Evolutionary conservation across 257 asterid genomes (phyloP).

Genomic region (Voacanga thouarsii): DNA sequence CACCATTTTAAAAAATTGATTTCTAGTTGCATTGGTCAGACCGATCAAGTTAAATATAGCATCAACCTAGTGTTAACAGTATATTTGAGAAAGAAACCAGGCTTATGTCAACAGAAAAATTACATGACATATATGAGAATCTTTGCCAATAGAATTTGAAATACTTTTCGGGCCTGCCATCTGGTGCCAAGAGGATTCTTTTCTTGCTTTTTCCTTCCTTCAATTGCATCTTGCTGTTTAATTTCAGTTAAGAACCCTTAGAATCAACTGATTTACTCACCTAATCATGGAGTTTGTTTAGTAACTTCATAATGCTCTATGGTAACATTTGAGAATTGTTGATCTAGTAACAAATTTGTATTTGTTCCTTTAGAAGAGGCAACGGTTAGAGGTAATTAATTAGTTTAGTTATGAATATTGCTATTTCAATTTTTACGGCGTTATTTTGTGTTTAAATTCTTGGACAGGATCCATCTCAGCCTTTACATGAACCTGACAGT

Average conservation of each 20-base stretch:
- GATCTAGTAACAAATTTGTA: no score
- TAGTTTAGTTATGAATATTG: not conserved
- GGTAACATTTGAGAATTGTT: not conserved
- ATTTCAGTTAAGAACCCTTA: not conserved
- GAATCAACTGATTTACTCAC: not conserved
- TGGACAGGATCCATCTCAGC: constrained; percentile 43
- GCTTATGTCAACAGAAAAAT: no score
- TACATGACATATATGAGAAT: not conserved
- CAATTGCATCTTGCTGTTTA: not conserved
- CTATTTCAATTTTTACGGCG: not conserved
- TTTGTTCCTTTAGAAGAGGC: not conserved
- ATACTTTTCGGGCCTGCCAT: not conserved
- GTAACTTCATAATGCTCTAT: not conserved
- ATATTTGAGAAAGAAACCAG: no score
- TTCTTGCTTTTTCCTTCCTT: not conserved
- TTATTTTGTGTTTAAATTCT: not conserved
- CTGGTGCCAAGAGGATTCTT: not conserved
- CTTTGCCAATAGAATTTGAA: not conserved
- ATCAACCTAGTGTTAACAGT: not conserved
- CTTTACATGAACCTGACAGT: constrained; percentile 19
- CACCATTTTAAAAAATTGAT: not conserved
- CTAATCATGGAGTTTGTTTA: not conserved
- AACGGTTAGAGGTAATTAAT: not conserved
- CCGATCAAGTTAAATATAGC: not conserved
- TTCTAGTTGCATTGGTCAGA: no score